phyloP scores from a whole-genome alignment of 1,284 basidiomycete genomes.

The Sphagnurus paluster region DNA sequence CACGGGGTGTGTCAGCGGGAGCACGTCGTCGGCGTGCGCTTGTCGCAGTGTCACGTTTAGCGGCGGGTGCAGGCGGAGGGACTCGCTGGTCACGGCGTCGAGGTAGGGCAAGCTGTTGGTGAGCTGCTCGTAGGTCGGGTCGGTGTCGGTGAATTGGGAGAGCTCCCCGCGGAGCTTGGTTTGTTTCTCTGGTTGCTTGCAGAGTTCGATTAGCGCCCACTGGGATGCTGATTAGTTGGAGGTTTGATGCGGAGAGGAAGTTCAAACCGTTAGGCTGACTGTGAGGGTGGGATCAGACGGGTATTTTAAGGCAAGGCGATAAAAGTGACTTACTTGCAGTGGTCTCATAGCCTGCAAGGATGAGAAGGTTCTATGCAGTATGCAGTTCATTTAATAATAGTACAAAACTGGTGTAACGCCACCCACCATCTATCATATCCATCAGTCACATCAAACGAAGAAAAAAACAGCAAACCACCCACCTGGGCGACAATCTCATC shows the following conservation, averaged over 20 bases:
- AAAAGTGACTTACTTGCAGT: constrained; percentile 19
- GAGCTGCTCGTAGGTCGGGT: constrained; percentile 50
- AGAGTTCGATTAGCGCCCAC: constrained; percentile 54
- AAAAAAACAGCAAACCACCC: too few relatives aligned
- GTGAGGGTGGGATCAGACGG: background rate
- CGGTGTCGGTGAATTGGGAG: constrained; percentile 26
- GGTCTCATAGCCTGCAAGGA: constrained; percentile 27
- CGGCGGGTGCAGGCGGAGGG: constrained; percentile 44
- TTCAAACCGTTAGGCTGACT: constrained; percentile 17
- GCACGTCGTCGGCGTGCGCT: constrained; percentile 56
- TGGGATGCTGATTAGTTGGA: constrained; percentile 30
- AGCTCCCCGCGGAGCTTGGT: constrained; percentile 54
- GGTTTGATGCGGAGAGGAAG: constrained; percentile 19
- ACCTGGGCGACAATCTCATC: too few relatives aligned
- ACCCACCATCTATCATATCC: constrained; percentile 32
- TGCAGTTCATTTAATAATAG: background rate
- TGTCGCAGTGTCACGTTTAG: constrained; percentile 38
- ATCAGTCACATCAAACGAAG: too few relatives aligned
- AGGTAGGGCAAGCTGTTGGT: constrained; percentile 48
- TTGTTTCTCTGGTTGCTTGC: constrained; percentile 47
- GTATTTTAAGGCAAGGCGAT: constrained; percentile 18
- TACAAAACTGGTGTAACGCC: too few relatives aligned
- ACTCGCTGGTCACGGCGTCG: constrained; percentile 56
- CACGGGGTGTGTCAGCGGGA: constrained; percentile 42
- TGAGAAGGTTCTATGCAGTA: constrained; percentile 28